phyloP scores from a whole-genome alignment of 495 filamentous ascomycete species.

The Gamarada debralockiae region DNA sequence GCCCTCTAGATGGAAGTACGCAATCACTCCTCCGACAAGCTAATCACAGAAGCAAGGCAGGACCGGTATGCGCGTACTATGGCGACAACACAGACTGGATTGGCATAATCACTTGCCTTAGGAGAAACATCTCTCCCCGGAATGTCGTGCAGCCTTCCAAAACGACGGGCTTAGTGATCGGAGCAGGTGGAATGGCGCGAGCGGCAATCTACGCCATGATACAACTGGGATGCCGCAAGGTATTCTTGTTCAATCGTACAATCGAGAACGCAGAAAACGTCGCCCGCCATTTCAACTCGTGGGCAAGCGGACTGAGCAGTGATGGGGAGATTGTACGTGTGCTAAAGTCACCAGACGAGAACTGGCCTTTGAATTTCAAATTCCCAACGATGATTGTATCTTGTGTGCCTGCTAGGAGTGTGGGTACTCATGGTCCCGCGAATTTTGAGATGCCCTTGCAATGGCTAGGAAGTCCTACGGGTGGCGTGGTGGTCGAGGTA shows the following conservation, averaged over 20 bases:
- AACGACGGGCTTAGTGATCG: constrained; percentile 69
- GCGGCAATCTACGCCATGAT: constrained; percentile 78
- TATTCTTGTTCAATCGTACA: constrained; percentile 78
- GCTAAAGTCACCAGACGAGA: constrained; percentile 49
- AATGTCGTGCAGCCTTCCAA: constrained; percentile 67
- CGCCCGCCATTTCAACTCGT: constrained; percentile 67
- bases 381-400: constrained; percentile 73
- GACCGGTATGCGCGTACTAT: constrained; percentile 63
- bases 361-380: constrained; percentile 61
- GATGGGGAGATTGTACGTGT: constrained; percentile 55
- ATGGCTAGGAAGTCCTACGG: constrained; percentile 74
- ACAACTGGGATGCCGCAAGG: constrained; percentile 70
- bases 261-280: constrained; percentile 53
- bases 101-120: constrained; percentile 54
- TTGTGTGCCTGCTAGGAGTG: constrained; percentile 68
- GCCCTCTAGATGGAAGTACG: constrained; percentile 47
- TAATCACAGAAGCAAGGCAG: constrained; percentile 61
- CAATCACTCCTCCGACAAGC: constrained; percentile 59
- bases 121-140: constrained; percentile 71
- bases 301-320: constrained; percentile 39
- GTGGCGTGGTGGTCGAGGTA: constrained; percentile 76
- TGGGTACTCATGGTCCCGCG: constrained; percentile 58
- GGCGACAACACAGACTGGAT: constrained; percentile 88
- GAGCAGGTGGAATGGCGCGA: constrained; percentile 79
- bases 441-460: constrained; percentile 72